Evolutionary conservation across 805 yeast species (phyloP), one percentile per base, ranked within the genome.

Genomic region (Candida insectorum): DNA sequence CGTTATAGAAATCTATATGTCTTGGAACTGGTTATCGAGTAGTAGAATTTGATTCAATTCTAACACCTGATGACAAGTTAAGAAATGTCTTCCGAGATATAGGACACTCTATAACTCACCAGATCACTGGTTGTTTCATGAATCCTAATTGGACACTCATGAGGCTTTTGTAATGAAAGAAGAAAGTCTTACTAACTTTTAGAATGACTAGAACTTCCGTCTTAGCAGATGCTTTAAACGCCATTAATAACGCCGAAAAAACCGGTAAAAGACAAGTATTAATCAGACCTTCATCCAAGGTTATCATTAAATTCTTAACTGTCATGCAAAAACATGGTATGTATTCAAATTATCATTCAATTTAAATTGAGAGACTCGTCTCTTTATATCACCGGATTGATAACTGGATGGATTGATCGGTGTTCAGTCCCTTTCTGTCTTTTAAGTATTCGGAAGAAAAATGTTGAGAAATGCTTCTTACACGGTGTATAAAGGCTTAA

Each of bases 201-300:
- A 30, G 74, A 67, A 88, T 91, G 97, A 86, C 96, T 70, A 89
- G 97, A 79, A 79, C 96, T 54, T 89, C 97, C 55, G 97, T 85
- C 71, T 85, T 89, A 71, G 96, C 96, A 65, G 97, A 89, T 76
- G 97, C 97, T 65, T 83, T 89, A 62, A 89, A 89, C 76, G 82
- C 95, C 61, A 89, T 89, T 73, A 87, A 88, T 88, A 89, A 89
- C 74, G 97, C 97, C 73, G 96, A 89, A 77, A 89, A 88, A 78
- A 82, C 96, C 72, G 97, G 97, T 72, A 89, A 89, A 81, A 85
- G 97, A 76, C 97, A 89, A 77, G 97, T 89, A 61, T 74, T 89
- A 69, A 81, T 89, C 73, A 85, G 97, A 81, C 97, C 97, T 51
- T 87, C 97, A 34, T 89, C 97, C 64, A 89, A 89, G 84, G 97